Percentiles rank a stretch among this genome's conserved stretches.
These are phyloP conservation scores for Stenocarpella maydis DNA, from an alignment of 2,329 filamentous ascomycete species.

Conservation along the genomic window DNA sequence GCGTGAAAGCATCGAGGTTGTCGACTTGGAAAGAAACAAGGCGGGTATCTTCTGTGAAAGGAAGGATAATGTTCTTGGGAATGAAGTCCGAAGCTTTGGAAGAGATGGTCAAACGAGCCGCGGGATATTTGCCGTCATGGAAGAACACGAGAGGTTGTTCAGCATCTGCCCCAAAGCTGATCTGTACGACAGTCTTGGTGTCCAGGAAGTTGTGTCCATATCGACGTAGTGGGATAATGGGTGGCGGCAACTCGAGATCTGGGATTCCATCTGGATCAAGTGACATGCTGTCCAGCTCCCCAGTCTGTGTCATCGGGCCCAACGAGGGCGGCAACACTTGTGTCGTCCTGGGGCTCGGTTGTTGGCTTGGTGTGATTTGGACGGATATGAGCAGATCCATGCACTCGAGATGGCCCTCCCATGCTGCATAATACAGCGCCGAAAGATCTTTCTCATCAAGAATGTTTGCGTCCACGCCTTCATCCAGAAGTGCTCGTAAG, in stretches of 20 bases:
- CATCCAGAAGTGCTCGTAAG: slow-evolving; percentile 80
- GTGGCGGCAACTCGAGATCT: slow-evolving; percentile 88
- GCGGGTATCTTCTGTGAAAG: slow-evolving; percentile 94
- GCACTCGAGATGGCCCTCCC: slow-evolving; percentile 95
- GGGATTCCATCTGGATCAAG: slow-evolving; percentile 90
- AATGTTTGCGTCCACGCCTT: slow-evolving; percentile 79
- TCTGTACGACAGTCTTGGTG: slow-evolving; percentile 94
- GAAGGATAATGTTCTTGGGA: slow-evolving; percentile 92
- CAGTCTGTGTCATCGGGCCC: slow-evolving; percentile 56
- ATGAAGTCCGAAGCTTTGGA: slow-evolving; percentile 97
- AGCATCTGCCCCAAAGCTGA: slow-evolving; percentile 82
- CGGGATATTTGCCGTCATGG: slow-evolving; percentile 95
- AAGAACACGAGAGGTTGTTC: slow-evolving; percentile 91
- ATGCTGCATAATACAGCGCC: slow-evolving; percentile 97
- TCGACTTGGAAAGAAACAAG: slow-evolving; percentile 96
- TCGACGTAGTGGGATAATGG: slow-evolving; percentile 91
- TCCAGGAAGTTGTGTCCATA: slow-evolving; percentile 99
- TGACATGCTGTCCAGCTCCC: slow-evolving; percentile 66
- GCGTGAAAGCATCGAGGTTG: slow-evolving; percentile 87
- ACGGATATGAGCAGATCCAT: slow-evolving; percentile 79
- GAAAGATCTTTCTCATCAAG: slow-evolving; percentile 92
- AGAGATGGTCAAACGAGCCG: slow-evolving; percentile 92
- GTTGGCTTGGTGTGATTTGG: background rate
- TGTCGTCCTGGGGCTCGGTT: slow-evolving; percentile 51
- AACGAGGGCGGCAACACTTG: slow-evolving; percentile 47